A percentile compares a stretch with the other conserved stretches of the same genome.
phyloP scores from a whole-genome alignment of 768 basidiomycete species.

The Wakefieldia striispora region DNA sequence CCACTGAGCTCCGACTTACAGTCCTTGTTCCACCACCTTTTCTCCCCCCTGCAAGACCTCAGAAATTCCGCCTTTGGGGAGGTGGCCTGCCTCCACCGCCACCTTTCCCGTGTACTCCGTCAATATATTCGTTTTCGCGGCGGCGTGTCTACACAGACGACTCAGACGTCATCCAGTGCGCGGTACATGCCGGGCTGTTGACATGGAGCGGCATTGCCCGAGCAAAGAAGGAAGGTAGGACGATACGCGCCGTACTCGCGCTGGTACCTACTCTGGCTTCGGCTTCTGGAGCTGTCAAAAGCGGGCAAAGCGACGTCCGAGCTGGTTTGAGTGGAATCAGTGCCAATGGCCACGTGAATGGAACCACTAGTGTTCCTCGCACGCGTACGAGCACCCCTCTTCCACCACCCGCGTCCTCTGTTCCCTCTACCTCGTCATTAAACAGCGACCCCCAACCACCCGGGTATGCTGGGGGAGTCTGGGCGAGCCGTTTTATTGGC shows the following conservation, averaged over 20 bases:
- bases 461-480: conserved; percentile 30
- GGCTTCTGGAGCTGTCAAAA: conserved; percentile 42
- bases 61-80: conserved; percentile 65
- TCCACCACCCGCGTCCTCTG: conserved; percentile 20
- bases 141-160: conserved; percentile 77
- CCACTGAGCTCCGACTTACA: conserved; percentile 39
- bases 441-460: conserved; percentile 22
- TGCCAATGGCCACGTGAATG: conserved; percentile 32
- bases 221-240: conserved; percentile 38
- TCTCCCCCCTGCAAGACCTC: conserved; percentile 54
- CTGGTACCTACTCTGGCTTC: conserved; percentile 40
- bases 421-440: conserved; percentile 26
- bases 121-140: conserved; percentile 29
- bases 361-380: conserved; percentile 27
- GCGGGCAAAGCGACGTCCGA: conserved; percentile 25
- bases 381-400: conserved; percentile 31
- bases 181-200: conserved; percentile 59
- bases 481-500: conserved; percentile 42
- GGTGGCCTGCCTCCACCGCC: conserved; percentile 51
- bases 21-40: conserved; percentile 59
- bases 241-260: conserved; percentile 41
- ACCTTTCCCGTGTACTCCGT: conserved; percentile 30
- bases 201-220: conserved; percentile 41
- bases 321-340: conserved; percentile 8
- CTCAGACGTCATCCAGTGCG: conserved; percentile 67